Evolutionary conservation across 1,284 basidiomycete genomes (phyloP).

Genomic region (Heterobasidion occidentale): DNA sequence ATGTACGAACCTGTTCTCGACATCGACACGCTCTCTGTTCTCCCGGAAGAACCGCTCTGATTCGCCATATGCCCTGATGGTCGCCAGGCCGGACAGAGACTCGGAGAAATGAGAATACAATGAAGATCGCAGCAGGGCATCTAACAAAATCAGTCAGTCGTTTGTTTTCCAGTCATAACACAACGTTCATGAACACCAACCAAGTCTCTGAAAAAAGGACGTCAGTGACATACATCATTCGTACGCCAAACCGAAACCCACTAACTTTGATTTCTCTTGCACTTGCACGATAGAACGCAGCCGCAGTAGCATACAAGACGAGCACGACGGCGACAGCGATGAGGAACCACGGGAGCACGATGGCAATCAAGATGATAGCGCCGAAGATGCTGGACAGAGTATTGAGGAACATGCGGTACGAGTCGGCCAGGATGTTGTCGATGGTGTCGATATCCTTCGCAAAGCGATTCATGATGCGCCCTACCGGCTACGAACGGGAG

Average conservation of each 20-base stretch:
- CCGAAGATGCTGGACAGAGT: conserved; percentile 63
- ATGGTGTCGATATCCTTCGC: conserved; percentile 83
- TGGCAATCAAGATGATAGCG: conserved; percentile 71
- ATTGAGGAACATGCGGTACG: conserved; percentile 68
- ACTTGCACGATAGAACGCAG: conserved; percentile 80
- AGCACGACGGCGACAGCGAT: conserved; percentile 60
- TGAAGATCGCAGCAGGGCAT: conserved; percentile 53
- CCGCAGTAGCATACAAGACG: conserved; percentile 54
- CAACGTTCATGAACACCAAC: conserved; percentile 20
- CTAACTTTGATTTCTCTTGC: conserved; percentile 81
- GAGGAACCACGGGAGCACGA: conserved; percentile 82
- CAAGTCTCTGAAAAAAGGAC: conserved; percentile 33
- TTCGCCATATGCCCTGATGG: conserved; percentile 83
- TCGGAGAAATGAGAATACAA: conserved; percentile 89
- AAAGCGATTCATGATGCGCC: conserved; percentile 85
- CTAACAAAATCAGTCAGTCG: conserved; percentile 17
- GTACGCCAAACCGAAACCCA: neutral
- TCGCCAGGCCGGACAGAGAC: conserved; percentile 78
- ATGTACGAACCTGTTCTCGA: conserved; percentile 65
- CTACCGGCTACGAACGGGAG: conserved; percentile 50
- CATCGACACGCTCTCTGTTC: conserved; percentile 74
- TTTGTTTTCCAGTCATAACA: too few species aligned
- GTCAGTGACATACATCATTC: neutral
- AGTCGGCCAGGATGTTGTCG: conserved; percentile 73
- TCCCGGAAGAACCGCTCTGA: conserved; percentile 63